Evolutionary conservation across 495 filamentous ascomycete genomes (phyloP), one percentile per base, ranked within the genome.

Genomic region (Podospora australis): DNA sequence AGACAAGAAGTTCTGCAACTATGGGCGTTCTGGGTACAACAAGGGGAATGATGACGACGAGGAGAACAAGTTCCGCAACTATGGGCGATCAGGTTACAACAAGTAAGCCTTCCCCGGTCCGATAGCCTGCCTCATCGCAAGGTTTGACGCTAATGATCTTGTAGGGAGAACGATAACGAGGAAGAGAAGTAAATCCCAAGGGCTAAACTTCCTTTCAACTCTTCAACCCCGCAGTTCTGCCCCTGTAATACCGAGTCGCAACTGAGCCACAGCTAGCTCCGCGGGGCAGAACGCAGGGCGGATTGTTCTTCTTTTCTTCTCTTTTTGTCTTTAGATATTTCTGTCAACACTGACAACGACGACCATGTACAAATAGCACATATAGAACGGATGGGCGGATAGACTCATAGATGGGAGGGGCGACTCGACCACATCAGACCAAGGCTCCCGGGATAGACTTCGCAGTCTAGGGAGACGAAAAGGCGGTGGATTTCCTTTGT

Each of bases 11-110:
- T 51, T 53, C 35, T 19, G 26, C 47, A 63, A 60, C 57, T 63
- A 63, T 44, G 70, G 70, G 59, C 68, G 70, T 40, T 64, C 60
- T 14, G 69, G 68, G 36, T 71, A 71, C 62, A 71, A 69, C 66
- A 70, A 62, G 62, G 51, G 39, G 56, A 69, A 59, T 57, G 62
- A 60, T 24, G 65, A 69, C 47, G 60, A 69, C 22, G 70, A 72
- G 10, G 59, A 63, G 41, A 60, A 64, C 48, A 59, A 63, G 54
- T 48, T 56, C 42, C 21, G 25, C 50, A 62, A 63, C 59, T 64
- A 65, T 41, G 71, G 72, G 63, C 68, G 71, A 40, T 66, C 63
- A 21, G 70, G 70, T 39, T 72, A 72, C 67, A 72, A 71, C 65
- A 69, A 65, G 64, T 65, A 40, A 59, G 61, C 23, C 3, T 17